phyloP scores from a whole-genome alignment of 73 alveolate species.

The Paramecium bursaria region DNA sequence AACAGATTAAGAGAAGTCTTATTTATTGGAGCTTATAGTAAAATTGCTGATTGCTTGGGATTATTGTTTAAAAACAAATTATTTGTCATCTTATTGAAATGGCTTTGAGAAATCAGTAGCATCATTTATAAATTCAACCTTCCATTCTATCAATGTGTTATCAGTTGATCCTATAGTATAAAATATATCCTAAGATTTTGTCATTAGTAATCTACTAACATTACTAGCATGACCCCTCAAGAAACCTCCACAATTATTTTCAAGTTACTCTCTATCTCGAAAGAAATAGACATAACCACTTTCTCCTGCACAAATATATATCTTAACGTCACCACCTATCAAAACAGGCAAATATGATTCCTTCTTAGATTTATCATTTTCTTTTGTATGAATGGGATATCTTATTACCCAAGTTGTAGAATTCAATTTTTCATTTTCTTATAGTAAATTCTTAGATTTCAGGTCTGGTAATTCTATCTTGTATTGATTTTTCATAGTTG shows the following conservation, averaged over 20 bases:
- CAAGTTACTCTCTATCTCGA: conserved; percentile 75
- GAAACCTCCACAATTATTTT: conserved; percentile 78
- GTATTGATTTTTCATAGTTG: conserved; percentile 40
- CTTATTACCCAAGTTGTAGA: conserved; percentile 66
- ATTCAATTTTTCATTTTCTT: conserved; percentile 69
- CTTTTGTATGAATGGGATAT: conserved; percentile 54
- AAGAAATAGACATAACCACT: conserved; percentile 80
- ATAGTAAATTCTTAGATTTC: conserved; percentile 50
- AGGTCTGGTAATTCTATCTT: conserved; percentile 68
- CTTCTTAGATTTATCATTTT: conserved; percentile 13
- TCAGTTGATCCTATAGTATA: conserved; percentile 79
- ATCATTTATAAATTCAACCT: conserved; percentile 69
- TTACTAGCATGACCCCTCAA: conserved; percentile 82
- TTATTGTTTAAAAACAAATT: not conserved
- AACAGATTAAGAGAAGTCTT: conserved; percentile 33
- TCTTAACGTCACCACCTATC: conserved; percentile 68
- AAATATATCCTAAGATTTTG: conserved; percentile 73
- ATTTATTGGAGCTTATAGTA: conserved; percentile 41
- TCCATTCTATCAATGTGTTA: conserved; percentile 80
- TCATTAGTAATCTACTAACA: conserved; percentile 70
- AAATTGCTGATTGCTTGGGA: conserved; percentile 39
- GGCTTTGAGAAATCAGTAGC: conserved; percentile 68
- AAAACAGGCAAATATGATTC: conserved; percentile 53
- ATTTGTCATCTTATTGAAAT: conserved; percentile 62
- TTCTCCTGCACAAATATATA: conserved; percentile 86